Conservation (phyloP, 1,284 basidiomycete genomes). For the Puccinia horiana region DNA sequence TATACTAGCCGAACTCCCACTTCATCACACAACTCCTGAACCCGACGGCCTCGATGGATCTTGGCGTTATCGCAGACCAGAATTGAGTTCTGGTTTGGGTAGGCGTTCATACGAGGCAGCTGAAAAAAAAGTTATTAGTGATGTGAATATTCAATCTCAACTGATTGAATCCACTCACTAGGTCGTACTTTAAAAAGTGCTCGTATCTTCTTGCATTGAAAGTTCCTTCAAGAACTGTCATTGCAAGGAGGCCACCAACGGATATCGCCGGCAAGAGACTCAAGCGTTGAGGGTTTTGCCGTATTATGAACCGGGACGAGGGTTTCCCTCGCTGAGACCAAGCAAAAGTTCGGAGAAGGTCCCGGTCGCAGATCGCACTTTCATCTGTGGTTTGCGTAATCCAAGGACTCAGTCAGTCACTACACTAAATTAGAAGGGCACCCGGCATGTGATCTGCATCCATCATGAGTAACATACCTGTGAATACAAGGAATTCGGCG, state of each 20-base stretch:
- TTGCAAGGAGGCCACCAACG: neutral
- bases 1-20: neutral
- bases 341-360: neutral
- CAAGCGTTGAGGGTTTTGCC: neutral
- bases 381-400: neutral
- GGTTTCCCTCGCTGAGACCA: neutral
- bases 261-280: neutral
- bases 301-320: neutral
- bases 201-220: neutral
- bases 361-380: neutral
- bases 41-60: neutral
- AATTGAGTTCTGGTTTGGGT: neutral
- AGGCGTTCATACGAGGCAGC: slow-evolving; percentile 1
- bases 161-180: neutral
- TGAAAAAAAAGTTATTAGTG: neutral
- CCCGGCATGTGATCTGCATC: no score
- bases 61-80: neutral
- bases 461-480: neutral
- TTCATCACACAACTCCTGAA: neutral
- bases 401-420: neutral
- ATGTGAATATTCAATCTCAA: neutral
- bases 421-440: neutral
- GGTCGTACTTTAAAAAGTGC: neutral
- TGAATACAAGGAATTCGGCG: neutral
- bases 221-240: neutral